phyloP scores from a whole-genome alignment of 1,284 basidiomycete genomes.

The Anthracocystis walkeri region DNA sequence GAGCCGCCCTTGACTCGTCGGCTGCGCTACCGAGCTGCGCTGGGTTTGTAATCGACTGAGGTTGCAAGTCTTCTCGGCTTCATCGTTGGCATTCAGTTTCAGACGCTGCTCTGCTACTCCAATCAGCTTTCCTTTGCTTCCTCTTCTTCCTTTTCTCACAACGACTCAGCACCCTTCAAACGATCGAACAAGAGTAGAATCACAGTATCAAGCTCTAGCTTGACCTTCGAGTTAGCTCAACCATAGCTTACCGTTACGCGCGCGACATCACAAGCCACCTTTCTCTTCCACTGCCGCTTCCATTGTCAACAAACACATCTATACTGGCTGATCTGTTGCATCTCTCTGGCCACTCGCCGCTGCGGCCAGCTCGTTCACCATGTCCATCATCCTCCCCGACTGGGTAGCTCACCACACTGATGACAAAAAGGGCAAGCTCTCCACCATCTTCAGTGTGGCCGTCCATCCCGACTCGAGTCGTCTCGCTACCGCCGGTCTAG shows the following conservation, averaged over 20 bases:
- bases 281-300: background rate
- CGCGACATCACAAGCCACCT: background rate
- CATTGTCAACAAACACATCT: background rate
- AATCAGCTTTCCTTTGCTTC: background rate
- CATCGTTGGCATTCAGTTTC: background rate
- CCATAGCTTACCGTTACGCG: background rate
- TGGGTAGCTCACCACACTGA: conserved; percentile 67
- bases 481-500: conserved; percentile 91
- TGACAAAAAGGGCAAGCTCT: conserved; percentile 75
- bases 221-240: background rate
- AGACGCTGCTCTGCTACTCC: background rate
- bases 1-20: background rate
- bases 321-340: conserved; percentile 6
- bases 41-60: background rate
- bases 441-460: conserved; percentile 90
- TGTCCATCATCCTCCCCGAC: conserved; percentile 66
- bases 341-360: conserved; percentile 4
- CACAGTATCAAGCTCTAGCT: background rate
- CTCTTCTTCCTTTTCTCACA: background rate
- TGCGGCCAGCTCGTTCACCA: conserved; percentile 16
- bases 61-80: background rate
- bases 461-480: conserved; percentile 96
- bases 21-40: background rate
- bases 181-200: background rate
- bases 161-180: background rate